Base-by-base conservation (phyloP, 2,329 filamentous ascomycete species). In the Macrophomina phaseolina region DNA sequence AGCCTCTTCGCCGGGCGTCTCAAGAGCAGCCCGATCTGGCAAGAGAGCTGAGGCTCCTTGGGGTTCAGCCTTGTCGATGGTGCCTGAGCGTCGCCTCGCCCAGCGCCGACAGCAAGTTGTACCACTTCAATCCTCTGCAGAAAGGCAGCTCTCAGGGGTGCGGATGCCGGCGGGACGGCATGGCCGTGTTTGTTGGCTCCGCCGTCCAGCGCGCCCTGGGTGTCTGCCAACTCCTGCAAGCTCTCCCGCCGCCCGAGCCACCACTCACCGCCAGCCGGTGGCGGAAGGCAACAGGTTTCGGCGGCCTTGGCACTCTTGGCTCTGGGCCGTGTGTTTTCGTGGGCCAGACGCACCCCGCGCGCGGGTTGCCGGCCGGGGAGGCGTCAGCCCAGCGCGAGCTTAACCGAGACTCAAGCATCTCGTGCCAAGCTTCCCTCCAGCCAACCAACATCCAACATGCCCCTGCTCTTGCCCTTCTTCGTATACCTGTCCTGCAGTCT, bases 401-500 rank as follows among this genome's bases (percentile, higher is more conserved):
- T 61, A 62, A 49, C 45, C 58, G 58, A 62, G 42, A 62, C 58
- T 49, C 58, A 62, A 62, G 58, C 58, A 48, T 48, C 45, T 48
- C n/a, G 30, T 7, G 58, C 58, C 58, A 62, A 62, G 58, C 14
- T 16, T 28, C 8, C 16, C 7, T 16, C 51, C 52, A 1, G 8
- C 52, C 52, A 55, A 38, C 8, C 34, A 38, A 34, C 28, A 23
- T 9, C 23, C 52, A 12, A n/a, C 32, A 18, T 18, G 18, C 18
- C 18, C 18, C 18, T 18, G 18, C 18, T 18, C 18, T 18, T 18
- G 18, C 18, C 1, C 18, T 18, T 18, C 18, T 18, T 16, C 32
- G 52, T 53, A 53, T n/a, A 36, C 51, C 30, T 18, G 16, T 18
- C 51, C 46, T 49, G 46, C n/a, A 5, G 46, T 36, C 51, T 32